Evolutionary conservation across 768 basidiomycete species (phyloP), one percentile per base, ranked within the genome.

Genomic region (Rhodotorula kratochvilovae): DNA sequence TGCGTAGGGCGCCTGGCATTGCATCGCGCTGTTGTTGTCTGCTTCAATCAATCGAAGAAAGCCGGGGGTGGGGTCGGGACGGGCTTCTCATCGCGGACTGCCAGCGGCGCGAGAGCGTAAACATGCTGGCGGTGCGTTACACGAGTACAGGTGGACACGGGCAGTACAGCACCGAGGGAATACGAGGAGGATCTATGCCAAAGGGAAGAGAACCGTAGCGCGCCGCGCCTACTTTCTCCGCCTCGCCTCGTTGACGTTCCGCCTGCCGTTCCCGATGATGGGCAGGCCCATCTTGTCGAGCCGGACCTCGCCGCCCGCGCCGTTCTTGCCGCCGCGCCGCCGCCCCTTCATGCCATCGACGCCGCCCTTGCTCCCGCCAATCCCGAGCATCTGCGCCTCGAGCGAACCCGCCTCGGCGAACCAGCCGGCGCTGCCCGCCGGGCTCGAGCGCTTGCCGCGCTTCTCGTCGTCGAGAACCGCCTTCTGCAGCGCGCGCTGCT

Each of bases 181-280:
- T 5, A n/a, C n/a, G 15, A 3, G 13, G n/a, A 29, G 3, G 51
- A 15, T 11, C 7, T 27, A 29, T 27, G 15, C n/a, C 27, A 3
- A 7, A 29, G 17, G n/a, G 27, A n/a, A 51, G 50, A 29, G 50
- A 7, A 13, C n/a, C 27, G 12, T 10, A 12, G 27, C 11, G 15
- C 3, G 27, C 8, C 7, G 29, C 13, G 13, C 2, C 46, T 36
- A 66, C 63, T 73, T 84, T 80, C 84, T 85, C 77, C 86, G 85
- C 77, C 84, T 84, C 31, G 79, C 79, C 80, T 89, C 90, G 79
- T 98, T 97, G 2, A 92, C 92, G 81, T 98, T 98, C 79, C 85
- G 89, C 79, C 87, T 85, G 33, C 95, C 95, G 76, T 88, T 85
- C 6, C 94, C 94, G 76, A 98, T 88, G 71, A 85, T 83, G 15